These are phyloP conservation scores for Pneumocystis murina DNA, from an alignment of 1,139 yeast species.

Conservation along the genomic window DNA sequence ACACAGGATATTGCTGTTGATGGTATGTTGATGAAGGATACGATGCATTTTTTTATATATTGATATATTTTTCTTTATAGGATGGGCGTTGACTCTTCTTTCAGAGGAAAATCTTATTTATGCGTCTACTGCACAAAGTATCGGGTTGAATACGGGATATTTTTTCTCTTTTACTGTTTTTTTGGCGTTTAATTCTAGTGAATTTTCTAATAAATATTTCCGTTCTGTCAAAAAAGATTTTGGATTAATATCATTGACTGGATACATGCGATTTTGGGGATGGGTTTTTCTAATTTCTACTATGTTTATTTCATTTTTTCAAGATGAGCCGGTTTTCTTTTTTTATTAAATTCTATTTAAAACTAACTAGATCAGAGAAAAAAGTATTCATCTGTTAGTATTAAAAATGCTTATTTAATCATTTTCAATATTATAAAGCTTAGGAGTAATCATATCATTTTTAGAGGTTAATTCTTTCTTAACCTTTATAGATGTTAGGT, in stretches of 20 bases:
- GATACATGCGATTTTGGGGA: conserved; percentile 69
- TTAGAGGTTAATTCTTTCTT: not conserved
- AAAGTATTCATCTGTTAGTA: conserved; percentile 23
- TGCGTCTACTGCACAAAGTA: conserved; percentile 95
- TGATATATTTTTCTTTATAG: not conserved
- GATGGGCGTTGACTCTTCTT: conserved; percentile 81
- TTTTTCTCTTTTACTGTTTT: conserved; percentile 83
- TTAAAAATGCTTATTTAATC: conserved; percentile 43
- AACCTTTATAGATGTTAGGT: conserved; percentile 39
- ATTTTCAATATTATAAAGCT: conserved; percentile 67
- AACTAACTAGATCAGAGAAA: not conserved
- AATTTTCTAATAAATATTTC: conserved; percentile 75
- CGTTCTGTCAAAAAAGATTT: conserved; percentile 42
- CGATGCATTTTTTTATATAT: not conserved
- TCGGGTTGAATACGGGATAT: conserved; percentile 87
- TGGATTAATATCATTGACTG: conserved; percentile 60
- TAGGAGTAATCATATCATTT: not conserved
- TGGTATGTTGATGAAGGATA: conserved; percentile 30
- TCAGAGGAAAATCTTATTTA: conserved; percentile 68
- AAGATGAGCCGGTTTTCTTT: conserved; percentile 14
- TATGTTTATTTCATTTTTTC: conserved; percentile 27
- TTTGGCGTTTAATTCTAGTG: conserved; percentile 78
- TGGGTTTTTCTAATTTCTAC: conserved; percentile 57
- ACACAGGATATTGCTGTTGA: conserved; percentile 98
- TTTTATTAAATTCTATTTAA: not conserved